Evolutionary conservation across 345 rosid species (phyloP).

Genomic region (Clarkia xantiana): DNA sequence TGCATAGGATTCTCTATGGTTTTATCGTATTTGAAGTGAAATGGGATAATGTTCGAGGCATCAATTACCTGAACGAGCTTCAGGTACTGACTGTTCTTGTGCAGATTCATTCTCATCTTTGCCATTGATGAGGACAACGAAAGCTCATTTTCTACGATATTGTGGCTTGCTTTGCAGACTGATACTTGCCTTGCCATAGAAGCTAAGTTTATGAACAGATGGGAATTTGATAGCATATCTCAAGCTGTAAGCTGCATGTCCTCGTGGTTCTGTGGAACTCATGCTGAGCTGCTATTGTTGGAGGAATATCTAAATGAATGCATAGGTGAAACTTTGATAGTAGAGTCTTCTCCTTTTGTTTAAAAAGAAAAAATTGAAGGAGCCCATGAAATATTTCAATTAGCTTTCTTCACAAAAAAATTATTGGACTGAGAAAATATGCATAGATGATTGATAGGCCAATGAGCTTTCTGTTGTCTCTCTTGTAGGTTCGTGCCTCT

Average conservation of each 20-base stretch:
- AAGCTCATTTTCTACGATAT: neutral
- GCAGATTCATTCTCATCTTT: neutral
- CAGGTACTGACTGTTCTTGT: constrained; percentile 45
- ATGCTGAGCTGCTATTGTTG: constrained; percentile 34
- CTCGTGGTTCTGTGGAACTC: constrained; percentile 77
- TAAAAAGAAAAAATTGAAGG: constrained; percentile 45
- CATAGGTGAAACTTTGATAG: constrained; percentile 24
- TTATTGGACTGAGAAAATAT: no score
- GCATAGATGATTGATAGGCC: no score
- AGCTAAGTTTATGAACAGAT: constrained; percentile 77
- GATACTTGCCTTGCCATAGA: constrained; percentile 87
- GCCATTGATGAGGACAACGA: neutral
- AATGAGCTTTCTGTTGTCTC: neutral
- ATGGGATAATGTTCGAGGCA: constrained; percentile 74
- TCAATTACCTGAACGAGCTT: constrained; percentile 84
- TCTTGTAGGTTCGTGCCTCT: neutral
- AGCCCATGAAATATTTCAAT: no score
- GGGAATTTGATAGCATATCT: constrained; percentile 88
- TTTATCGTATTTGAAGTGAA: constrained; percentile 85
- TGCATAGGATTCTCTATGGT: constrained; percentile 71
- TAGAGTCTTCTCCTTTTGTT: constrained; percentile 34
- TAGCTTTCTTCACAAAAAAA: no score
- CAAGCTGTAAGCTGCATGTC: constrained; percentile 55
- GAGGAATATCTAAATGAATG: constrained; percentile 39
- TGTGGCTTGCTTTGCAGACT: constrained; percentile 37